Evolutionary conservation across 2,329 filamentous ascomycete genomes (phyloP).

Genomic region (Huntiella savannae): DNA sequence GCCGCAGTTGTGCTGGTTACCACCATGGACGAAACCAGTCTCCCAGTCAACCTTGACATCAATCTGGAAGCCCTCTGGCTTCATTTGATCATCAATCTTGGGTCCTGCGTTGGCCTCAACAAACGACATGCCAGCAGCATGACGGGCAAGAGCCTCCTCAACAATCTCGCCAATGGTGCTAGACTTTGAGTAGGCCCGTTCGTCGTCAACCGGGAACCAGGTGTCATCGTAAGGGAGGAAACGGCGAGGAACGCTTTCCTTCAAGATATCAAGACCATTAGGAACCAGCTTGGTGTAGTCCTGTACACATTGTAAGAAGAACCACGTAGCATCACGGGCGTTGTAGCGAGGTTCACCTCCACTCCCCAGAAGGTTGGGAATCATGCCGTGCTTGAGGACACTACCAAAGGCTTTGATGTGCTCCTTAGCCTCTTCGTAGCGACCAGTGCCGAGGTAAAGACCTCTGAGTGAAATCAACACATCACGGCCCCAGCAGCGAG

Average conservation of each 20-base stretch:
- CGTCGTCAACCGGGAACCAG: conserved; percentile 70
- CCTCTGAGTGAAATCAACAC: conserved; percentile 92
- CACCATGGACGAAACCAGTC: conserved; percentile 80
- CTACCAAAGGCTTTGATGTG: conserved; percentile 91
- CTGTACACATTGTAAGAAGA: conserved; percentile 89
- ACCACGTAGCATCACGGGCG: conserved; percentile 91
- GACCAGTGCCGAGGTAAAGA: conserved; percentile 74
- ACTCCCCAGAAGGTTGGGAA: conserved; percentile 78
- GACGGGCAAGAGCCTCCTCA: conserved; percentile 81
- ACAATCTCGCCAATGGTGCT: conserved; percentile 78
- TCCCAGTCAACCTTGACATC: conserved; percentile 81
- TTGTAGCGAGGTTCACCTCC: conserved; percentile 84
- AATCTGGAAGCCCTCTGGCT: conserved; percentile 75
- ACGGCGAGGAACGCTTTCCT: conserved; percentile 59
- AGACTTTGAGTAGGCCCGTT: conserved; percentile 65
- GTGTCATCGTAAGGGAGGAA: conserved; percentile 93
- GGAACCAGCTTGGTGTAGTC: conserved; percentile 75
- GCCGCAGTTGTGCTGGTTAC: conserved; percentile 85
- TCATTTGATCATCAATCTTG: conserved; percentile 82
- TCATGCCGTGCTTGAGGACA: conserved; percentile 95
- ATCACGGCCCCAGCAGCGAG: conserved; percentile 90
- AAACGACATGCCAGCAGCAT: conserved; percentile 80
- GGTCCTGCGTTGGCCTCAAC: conserved; percentile 87
- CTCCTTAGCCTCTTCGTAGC: conserved; percentile 74
- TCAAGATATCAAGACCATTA: conserved; percentile 51